Base-by-base conservation (phyloP, 2,329 filamentous ascomycete genomes). In the Fusarium foetens region DNA sequence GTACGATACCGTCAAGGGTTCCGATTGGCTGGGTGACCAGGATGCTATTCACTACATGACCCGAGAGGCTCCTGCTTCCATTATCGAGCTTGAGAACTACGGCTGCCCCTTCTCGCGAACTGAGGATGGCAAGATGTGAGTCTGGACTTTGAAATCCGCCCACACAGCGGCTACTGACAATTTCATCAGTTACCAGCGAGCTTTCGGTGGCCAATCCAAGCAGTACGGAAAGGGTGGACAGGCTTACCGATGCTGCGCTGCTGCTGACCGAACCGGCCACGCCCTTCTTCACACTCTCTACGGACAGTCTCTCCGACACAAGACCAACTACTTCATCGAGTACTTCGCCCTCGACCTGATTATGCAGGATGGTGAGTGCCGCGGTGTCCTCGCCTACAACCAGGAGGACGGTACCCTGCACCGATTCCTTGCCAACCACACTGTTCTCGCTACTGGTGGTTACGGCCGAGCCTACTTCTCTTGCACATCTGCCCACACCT, bases 261-360 rank as follows among this genome's bases (percentile, higher is more conserved):
- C 95, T 68, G 96, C 95, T 77, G 96, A 99, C 83, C 90, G 95
- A 88, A 98, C 96, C 72, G 96, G 96, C 73, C 96, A 99, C 85
- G 96, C 96, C 79, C 93, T 99, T 76, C 91, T 99, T 58, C 96
- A 99, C 89, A 99, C 96, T 31, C 93, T 99, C 75, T 99, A 98
- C 85, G 96, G 96, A 79, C 95, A 98, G 87, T 98, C 95, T 59
- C 90, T 98, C 70, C 89, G 94, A 81, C 94, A 98, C 89, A 97
- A 98, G 89, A 98, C 95, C 81, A 98, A 98, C 88, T 99, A 98
- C 89, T 98, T 99, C 86, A 98, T 99, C 83, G 96, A 98, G 85
- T 98, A 95, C 89, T 99, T 98, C 83, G 96, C 95, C 78, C 89
- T 97, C 76, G 96, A 98, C 82, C 86, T 98, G 84, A 93, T 99